Evolutionary conservation across 2,329 filamentous ascomycete genomes (phyloP).

Genomic region (Nemania sp.): DNA sequence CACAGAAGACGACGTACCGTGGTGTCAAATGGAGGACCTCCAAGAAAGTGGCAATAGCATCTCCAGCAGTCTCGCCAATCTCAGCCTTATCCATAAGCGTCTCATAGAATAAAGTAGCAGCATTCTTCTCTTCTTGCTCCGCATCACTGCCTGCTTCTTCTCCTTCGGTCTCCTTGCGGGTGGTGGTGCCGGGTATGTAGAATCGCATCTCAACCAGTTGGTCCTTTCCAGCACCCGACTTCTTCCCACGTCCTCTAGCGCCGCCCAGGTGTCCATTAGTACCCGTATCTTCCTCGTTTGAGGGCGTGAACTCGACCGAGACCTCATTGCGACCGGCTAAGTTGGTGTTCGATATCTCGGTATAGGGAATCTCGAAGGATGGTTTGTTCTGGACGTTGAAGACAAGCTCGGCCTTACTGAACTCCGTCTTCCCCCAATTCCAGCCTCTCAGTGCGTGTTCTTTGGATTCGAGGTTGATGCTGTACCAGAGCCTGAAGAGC

Average conservation of each 20-base stretch:
- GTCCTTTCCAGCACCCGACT: constrained; percentile 88
- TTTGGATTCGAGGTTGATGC: constrained; percentile 88
- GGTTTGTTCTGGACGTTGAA: constrained; percentile 98
- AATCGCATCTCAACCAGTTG: constrained; percentile 99
- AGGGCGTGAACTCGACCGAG: constrained; percentile 88
- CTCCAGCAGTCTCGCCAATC: constrained; percentile 98
- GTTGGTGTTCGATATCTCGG: constrained; percentile 98
- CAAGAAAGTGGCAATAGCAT: constrained; percentile 96
- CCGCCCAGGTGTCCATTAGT: constrained; percentile 80
- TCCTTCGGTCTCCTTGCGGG: constrained; percentile 79
- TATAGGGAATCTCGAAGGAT: constrained; percentile 96
- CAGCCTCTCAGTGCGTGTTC: constrained; percentile 96
- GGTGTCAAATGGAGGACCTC: constrained; percentile 97
- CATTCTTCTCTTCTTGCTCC: constrained; percentile 88
- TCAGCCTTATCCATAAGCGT: constrained; percentile 98
- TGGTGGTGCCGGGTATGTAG: constrained; percentile 93
- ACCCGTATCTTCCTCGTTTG: constrained; percentile 77
- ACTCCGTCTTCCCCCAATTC: constrained; percentile 99
- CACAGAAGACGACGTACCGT: constrained; percentile 65
- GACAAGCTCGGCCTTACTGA: constrained; percentile 91
- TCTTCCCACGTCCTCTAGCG: constrained; percentile 82
- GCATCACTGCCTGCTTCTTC: constrained; percentile 77
- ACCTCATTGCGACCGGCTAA: constrained; percentile 98
- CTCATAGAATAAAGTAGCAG: constrained; percentile 97
- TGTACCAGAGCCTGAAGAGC: constrained; percentile 98